Base-by-base conservation (phyloP, 208 protist genomes). In the Vickermania ingenoplastis region DNA sequence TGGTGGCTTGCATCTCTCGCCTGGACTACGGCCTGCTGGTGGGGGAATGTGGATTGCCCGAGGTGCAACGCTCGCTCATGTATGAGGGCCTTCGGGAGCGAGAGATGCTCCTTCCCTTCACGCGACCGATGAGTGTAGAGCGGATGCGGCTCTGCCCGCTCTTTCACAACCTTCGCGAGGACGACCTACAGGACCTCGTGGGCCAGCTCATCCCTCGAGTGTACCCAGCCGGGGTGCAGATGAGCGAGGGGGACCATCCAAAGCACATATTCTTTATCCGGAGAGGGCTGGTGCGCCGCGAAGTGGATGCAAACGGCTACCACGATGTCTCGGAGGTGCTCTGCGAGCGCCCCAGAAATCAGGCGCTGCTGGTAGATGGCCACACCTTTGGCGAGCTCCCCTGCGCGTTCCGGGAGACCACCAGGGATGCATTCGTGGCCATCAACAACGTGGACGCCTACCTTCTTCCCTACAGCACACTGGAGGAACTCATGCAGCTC, bases 401-500 rank as follows among this genome's bases (percentile, higher is more conserved):
- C 7, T 89, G 85, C 67, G 89, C 89, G 56, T 92, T 87, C 53
- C 57, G 67, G 23, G 85, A 92, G 55, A 61, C 62, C 31, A 36
- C 81, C 5, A 70, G 69, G 11, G 81, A 83, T 55, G 63, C 54
- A 13, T 83, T 76, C 67, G 78, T 71, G 51, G 76, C 85, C 5
- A 30, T 92, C 45, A 84, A 64, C 13, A 77, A 92, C 73, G 77
- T 87, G 17, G 85, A 92, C 63, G 68, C 79, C 53, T 92, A 89
- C 57, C 31, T 86, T 21, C 75, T 92, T 2, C 81, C 81, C 17
- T 92, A 89, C 53, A 77, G 70, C 31, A 77, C 80, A 22, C 64
- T 92, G 24, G 80, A 86, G 26, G 79, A 82, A 63, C 71, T 92
- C 51, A 92, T 92, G 85, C 84, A 92, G 61, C 74, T 79, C 62